These are phyloP conservation scores for Linum usitatissimum DNA, from an alignment of 345 rosid genomes.

Conservation along the genomic window DNA sequence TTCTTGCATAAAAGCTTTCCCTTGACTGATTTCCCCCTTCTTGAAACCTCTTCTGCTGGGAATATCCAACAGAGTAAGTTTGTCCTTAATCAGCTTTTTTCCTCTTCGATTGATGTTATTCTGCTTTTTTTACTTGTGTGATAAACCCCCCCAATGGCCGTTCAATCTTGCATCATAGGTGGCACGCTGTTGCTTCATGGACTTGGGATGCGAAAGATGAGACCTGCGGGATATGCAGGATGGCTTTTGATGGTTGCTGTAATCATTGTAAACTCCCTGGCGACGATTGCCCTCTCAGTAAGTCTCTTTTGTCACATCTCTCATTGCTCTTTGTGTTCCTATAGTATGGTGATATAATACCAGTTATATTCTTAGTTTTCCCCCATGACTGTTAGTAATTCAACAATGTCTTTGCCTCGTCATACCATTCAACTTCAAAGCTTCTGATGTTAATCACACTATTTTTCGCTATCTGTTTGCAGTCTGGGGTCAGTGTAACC, in stretches of 20 bases:
- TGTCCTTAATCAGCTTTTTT: not conserved
- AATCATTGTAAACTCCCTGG: constrained; percentile 89
- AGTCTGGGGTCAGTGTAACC: constrained; percentile 30
- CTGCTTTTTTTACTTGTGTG: not conserved
- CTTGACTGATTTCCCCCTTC: constrained; percentile 11
- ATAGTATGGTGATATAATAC: too few species aligned
- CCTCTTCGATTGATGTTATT: not conserved
- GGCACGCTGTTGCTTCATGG: constrained; percentile 97
- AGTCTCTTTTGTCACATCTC: constrained; percentile 11
- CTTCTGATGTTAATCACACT: not conserved
- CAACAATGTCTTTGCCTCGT: too few species aligned
- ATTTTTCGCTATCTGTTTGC: not conserved
- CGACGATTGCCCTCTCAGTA: constrained; percentile 86
- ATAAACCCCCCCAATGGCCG: not conserved
- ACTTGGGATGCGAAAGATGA: constrained; percentile 97
- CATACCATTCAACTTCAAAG: not conserved
- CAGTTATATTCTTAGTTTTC: too few species aligned
- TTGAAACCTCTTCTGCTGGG: not conserved
- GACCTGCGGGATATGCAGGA: constrained; percentile 91
- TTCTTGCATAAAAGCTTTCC: not conserved
- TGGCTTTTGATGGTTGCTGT: constrained; percentile 96
- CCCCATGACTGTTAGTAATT: too few species aligned
- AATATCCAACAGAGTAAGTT: constrained; percentile 14
- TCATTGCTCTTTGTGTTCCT: too few species aligned
- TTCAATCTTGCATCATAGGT: constrained; percentile 27